Base-by-base conservation (phyloP, 805 yeast genomes). In the Wickerhamiella azymoides region DNA sequence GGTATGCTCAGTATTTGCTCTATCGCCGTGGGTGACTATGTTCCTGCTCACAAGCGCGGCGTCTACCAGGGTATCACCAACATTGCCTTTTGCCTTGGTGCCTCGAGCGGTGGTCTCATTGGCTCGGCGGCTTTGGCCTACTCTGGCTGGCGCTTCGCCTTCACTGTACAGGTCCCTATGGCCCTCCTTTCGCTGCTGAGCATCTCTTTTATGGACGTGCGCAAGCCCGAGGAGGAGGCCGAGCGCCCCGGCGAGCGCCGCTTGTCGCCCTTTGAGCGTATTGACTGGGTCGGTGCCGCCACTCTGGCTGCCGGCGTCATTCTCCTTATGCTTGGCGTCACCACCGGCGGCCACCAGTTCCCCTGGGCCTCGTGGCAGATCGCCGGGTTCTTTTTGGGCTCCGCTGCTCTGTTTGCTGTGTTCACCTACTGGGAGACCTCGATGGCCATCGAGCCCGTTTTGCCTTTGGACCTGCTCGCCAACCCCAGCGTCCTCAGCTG, bases 11-110 rank as follows among this genome's bases (percentile, higher is more conserved):
- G 88, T 0, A 65, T 84, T 52, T 73, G 84, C 17, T 79, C 94
- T 4, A 80, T 85, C 48, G 71, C 86, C 2, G 72, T 80, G 54
- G 74, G 84, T 19, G 96, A 86, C 61, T 66, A 84, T 39, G 79
- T 86, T 24, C 79, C 92, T 2, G 70, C 81, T 50, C 69, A 89
- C 47, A 75, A 79, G 39, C 69, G 96, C 48, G 94, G 93, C 2
- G 60, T 83, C 26, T 84, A 75, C 61, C 96, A 86, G 59, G 96
- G 96, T 0, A 60, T 82, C 43, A 81, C 80, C 28, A 85, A 85
- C 59, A 68, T 85, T 17, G 76, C 76, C 35, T 86, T 73, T 57
- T 89, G 86, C 13, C 57, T 76, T 16, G 96, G 96, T 3, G 79
- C 84, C 2, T 79, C 81, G 0, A 59, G 72, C 40, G 93, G 93